Conservation (phyloP, 352 stramenopile species). For the Phytophthora hybrid region DNA sequence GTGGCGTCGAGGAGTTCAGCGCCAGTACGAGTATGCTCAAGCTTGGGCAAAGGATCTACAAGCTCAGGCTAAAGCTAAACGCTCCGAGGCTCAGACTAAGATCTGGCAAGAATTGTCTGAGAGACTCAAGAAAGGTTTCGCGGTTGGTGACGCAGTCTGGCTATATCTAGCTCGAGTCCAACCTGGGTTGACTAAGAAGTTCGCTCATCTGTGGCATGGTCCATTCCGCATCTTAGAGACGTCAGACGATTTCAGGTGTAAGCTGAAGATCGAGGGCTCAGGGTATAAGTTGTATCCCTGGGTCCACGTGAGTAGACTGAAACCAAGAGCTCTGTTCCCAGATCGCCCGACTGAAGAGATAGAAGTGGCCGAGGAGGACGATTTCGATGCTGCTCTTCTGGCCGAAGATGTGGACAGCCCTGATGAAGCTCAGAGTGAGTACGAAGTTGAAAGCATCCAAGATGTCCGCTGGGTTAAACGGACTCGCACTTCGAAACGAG, state of each 20-base stretch:
- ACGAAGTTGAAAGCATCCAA: too few relatives aligned
- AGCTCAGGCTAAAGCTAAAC: background rate
- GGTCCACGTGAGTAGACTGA: slow-evolving; percentile 3
- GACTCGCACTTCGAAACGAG: too few relatives aligned
- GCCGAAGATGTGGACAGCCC: too few relatives aligned
- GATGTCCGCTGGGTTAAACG: too few relatives aligned
- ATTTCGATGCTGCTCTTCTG: too few relatives aligned
- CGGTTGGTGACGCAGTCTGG: background rate
- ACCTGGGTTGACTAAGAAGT: background rate
- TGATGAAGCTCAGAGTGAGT: too few relatives aligned
- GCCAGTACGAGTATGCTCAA: background rate
- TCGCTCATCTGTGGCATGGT: background rate
- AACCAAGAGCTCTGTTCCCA: slow-evolving; percentile 3
- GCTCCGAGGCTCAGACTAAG: background rate
- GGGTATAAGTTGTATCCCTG: background rate
- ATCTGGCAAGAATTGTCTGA: background rate
- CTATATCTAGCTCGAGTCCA: background rate
- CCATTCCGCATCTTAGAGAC: background rate
- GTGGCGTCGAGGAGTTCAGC: background rate
- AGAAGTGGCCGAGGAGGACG: background rate
- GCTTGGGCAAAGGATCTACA: slow-evolving; percentile 1
- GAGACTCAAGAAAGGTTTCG: too few relatives aligned
- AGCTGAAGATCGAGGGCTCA: background rate
- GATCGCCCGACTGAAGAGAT: background rate
- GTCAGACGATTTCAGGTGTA: background rate